Base-by-base conservation (phyloP, 2,329 filamentous ascomycete genomes). In the Diaporthe destruens region DNA sequence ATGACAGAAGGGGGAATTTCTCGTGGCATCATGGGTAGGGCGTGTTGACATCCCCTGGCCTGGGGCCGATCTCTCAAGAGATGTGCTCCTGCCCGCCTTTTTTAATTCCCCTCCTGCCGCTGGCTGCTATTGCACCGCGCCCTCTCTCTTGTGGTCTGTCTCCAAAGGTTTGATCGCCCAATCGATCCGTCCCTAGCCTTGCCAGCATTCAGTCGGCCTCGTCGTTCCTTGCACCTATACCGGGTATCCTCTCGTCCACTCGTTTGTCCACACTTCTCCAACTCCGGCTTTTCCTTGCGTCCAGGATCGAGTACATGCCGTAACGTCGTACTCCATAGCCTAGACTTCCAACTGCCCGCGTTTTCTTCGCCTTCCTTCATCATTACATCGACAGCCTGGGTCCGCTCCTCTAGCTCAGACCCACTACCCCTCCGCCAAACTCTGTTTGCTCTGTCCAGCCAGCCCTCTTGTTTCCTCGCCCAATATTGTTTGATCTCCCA, bases 161-260 rank as follows among this genome's bases (percentile, higher is more conserved):
- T 32, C 44, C 54, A 47, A 66, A 65, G 34, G 59, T 54, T 67
- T 47, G 69, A 54, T 68, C 61, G 61, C 54, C 69, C 70, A 57
- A 25, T 36, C 51, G 44, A 16, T 57, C 29, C 57, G 68, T 61
- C 47, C 61, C 54, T 16, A 65, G 68, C 47, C 72, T 55, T 32
- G 55, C 69, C 49, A 71, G 63, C 49, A 63, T 20, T 59, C 47
- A 59, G 42, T 55, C 49, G 56, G 44, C 32, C 34, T 54, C 29
- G 63, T 72, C 72, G 63, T 69, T 57, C 63, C 34, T 69, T 66
- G 59, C 25, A 44, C 56, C 69, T n/a, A n/a, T n/a, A n/a, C n/a
- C n/a, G n/a, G 61, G 61, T 66, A 39, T 53, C 32, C 47, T 53
- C 49, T 63, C 23, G 51, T 74, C 69, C 49, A 63, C 47, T 69